These are phyloP conservation scores for Balakata baccata DNA, from an alignment of 345 rosid genomes.

Conservation along the genomic window DNA sequence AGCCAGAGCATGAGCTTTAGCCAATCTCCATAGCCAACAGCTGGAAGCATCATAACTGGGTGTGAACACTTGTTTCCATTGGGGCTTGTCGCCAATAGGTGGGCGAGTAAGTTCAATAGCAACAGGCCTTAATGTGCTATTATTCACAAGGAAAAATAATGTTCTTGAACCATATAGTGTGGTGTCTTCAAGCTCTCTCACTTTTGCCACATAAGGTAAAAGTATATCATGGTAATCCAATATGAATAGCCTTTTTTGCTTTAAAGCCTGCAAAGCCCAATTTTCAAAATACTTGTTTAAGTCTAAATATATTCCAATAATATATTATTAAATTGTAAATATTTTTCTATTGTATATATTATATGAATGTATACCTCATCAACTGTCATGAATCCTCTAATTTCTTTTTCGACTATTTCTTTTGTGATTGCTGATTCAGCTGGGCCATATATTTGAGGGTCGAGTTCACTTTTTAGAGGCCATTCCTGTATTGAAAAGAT, in stretches of 20 bases:
- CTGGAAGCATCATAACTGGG: conserved; percentile 42
- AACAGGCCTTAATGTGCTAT: conserved; percentile 49
- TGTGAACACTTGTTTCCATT: conserved; percentile 56
- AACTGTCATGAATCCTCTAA: background rate
- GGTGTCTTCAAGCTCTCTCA: conserved; percentile 44
- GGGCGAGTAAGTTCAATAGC: conserved; percentile 73
- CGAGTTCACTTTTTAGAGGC: conserved; percentile 2
- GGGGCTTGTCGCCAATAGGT: conserved; percentile 45
- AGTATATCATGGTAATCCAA: conserved; percentile 56
- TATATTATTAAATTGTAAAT: no score
- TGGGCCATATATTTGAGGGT: background rate
- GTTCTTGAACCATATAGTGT: conserved; percentile 67
- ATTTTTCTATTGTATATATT: no score
- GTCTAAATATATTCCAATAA: background rate
- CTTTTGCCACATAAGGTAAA: conserved; percentile 60
- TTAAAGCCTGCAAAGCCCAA: conserved; percentile 5
- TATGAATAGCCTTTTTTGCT: conserved; percentile 36
- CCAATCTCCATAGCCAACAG: conserved; percentile 66
- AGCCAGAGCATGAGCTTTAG: conserved; percentile 61
- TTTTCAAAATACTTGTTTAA: background rate
- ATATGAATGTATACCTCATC: background rate
- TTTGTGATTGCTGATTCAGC: background rate
- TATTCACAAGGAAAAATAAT: conserved; percentile 49
- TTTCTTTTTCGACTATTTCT: background rate
- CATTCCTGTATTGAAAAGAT: background rate